phyloP scores from a whole-genome alignment of 2,329 filamentous ascomycete genomes.

The Neodidymelliopsis sp. region DNA sequence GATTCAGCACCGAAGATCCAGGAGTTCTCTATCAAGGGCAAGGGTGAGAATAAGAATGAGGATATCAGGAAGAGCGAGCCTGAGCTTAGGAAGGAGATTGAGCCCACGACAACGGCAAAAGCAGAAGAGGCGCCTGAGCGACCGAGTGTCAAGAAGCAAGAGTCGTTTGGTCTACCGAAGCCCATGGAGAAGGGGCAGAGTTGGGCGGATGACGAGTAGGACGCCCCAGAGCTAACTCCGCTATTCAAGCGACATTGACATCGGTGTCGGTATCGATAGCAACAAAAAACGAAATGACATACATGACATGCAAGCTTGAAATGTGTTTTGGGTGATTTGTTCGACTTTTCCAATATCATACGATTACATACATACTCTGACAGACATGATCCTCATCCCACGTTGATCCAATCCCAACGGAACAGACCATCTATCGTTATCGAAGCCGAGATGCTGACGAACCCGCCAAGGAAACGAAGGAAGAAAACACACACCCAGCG shows the following conservation, averaged over 20 bases:
- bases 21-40: slow-evolving; percentile 41
- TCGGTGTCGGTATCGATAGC: too few species aligned
- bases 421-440: slow-evolving; percentile 13
- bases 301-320: too few species aligned
- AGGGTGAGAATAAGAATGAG: slow-evolving; percentile 18
- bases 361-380: slow-evolving; percentile 29
- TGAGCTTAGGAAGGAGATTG: too few species aligned
- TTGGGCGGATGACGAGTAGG: slow-evolving; percentile 54
- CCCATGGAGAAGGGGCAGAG: slow-evolving; percentile 44
- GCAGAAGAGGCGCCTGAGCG: slow-evolving; percentile 23
- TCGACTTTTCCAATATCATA: slow-evolving; percentile 16
- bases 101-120: slow-evolving; percentile 9
- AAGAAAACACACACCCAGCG: slow-evolving; percentile 35
- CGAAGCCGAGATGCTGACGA: slow-evolving; percentile 9
- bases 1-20: slow-evolving; percentile 33
- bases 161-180: slow-evolving; percentile 42
- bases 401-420: slow-evolving; percentile 11
- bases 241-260: too few species aligned
- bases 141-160: slow-evolving; percentile 39
- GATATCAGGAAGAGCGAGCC: slow-evolving; percentile 29
- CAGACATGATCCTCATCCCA: slow-evolving; percentile 18
- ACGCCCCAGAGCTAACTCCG: background rate
- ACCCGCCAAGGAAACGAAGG: slow-evolving; percentile 18
- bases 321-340: too few species aligned
- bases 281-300: too few species aligned